Conservation (phyloP, 2,329 filamentous ascomycete species). For the Colletotrichum eremochloae region DNA sequence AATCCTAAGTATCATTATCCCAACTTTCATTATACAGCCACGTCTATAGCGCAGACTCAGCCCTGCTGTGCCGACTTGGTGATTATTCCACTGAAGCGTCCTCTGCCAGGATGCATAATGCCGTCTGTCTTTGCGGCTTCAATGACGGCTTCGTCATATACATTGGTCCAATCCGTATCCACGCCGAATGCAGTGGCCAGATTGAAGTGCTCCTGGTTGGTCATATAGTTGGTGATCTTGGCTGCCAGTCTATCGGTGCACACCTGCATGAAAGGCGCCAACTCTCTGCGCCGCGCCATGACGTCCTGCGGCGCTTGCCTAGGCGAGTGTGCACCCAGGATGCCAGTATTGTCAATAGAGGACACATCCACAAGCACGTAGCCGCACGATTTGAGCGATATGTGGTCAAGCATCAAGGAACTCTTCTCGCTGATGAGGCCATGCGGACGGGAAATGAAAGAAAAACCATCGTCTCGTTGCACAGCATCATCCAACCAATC, state of each 20-base stretch:
- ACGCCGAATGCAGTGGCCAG: conserved; percentile 53
- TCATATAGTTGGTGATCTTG: conserved; percentile 50
- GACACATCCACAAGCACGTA: conserved; percentile 63
- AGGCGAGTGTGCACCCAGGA: conserved; percentile 47
- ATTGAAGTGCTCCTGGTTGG: conserved; percentile 47
- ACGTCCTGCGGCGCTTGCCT: conserved; percentile 38
- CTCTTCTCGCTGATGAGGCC: conserved; percentile 47
- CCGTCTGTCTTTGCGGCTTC: conserved; percentile 54
- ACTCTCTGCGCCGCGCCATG: conserved; percentile 29
- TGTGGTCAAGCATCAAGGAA: conserved; percentile 50
- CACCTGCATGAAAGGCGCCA: conserved; percentile 52
- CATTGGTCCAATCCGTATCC: conserved; percentile 52
- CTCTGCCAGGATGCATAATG: conserved; percentile 51
- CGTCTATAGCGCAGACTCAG: conserved; percentile 1
- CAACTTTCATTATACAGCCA: not conserved
- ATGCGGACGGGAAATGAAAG: conserved; percentile 45
- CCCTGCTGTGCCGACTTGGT: conserved; percentile 28
- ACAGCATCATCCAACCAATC: conserved; percentile 6
- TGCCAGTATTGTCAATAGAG: conserved; percentile 53
- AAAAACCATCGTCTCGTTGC: conserved; percentile 13
- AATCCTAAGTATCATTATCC: not conserved
- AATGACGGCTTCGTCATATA: conserved; percentile 51
- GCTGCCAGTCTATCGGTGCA: conserved; percentile 54
- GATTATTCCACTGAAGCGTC: conserved; percentile 57
- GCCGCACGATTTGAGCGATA: conserved; percentile 72